Evolutionary conservation across 768 basidiomycete genomes (phyloP).

Genomic region (Agaricus sinodeliciosus): DNA sequence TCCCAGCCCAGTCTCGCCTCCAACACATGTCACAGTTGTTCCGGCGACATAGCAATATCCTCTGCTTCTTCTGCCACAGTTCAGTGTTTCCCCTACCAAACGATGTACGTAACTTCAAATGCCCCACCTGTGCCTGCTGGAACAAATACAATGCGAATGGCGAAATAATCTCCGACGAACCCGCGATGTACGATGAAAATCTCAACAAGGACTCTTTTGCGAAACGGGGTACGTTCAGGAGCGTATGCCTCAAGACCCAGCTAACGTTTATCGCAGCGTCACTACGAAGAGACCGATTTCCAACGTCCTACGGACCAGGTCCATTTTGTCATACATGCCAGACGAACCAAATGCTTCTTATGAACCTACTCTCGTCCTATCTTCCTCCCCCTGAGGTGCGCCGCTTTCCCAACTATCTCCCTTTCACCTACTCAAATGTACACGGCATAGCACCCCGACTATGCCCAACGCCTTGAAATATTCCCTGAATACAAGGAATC

Average conservation of each 20-base stretch:
- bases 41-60: conserved; percentile 39
- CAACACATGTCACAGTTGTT: conserved; percentile 39
- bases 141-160: conserved; percentile 69
- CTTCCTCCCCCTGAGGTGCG: conserved; percentile 73
- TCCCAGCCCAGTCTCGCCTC: too few species aligned
- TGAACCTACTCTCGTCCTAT: conserved; percentile 86
- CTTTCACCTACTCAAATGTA: conserved; percentile 4
- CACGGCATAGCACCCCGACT: conserved; percentile 59
- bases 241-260: background rate
- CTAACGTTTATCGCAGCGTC: conserved; percentile 38
- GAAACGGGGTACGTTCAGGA: conserved; percentile 50
- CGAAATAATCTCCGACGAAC: conserved; percentile 78
- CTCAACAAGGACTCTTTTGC: conserved; percentile 68
- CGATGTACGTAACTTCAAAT: conserved; percentile 55
- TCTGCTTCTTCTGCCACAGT: conserved; percentile 74
- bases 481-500: conserved; percentile 70
- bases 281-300: conserved; percentile 63
- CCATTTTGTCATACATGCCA: conserved; percentile 86
- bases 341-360: conserved; percentile 86
- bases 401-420: conserved; percentile 10
- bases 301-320: conserved; percentile 48
- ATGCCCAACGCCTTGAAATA: conserved; percentile 51
- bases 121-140: conserved; percentile 63
- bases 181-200: conserved; percentile 79
- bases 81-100: conserved; percentile 28